Conservation (phyloP, 345 rosid species). For the Eucalyptus albens region DNA sequence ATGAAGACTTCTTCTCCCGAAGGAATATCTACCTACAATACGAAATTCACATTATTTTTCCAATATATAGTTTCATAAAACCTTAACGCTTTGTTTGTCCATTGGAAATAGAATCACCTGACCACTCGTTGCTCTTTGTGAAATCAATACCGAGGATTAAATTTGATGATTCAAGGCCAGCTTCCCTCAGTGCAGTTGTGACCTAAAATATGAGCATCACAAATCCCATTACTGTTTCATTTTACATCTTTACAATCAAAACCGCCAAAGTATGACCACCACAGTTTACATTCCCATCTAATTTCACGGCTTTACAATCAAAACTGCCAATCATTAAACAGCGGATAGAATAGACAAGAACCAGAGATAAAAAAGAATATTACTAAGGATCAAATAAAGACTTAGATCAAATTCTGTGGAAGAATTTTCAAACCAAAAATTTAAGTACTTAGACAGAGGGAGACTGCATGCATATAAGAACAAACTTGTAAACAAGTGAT, state of each 20-base stretch:
- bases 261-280: neutral
- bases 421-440: neutral
- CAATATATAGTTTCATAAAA: neutral
- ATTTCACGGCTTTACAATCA: neutral
- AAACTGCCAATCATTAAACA: neutral
- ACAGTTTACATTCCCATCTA: neutral
- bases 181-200: slow-evolving; percentile 44
- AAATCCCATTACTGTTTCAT: neutral
- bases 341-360: neutral
- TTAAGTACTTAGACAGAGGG: neutral
- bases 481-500: neutral
- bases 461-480: neutral
- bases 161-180: slow-evolving; percentile 79
- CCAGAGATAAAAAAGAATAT: neutral
- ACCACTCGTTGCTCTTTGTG: slow-evolving; percentile 76
- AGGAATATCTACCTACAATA: slow-evolving; percentile 61
- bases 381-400: neutral
- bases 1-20: slow-evolving; percentile 77
- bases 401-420: neutral
- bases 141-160: slow-evolving; percentile 62
- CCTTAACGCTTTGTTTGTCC: neutral
- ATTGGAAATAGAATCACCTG: slow-evolving; percentile 21
- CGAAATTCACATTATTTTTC: neutral
- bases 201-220: slow-evolving; percentile 18
- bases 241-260: neutral